Percentiles rank a stretch among this genome's conserved stretches.
Conservation (phyloP, 2,329 filamentous ascomycete genomes). For the Colletotrichum sublineola region DNA sequence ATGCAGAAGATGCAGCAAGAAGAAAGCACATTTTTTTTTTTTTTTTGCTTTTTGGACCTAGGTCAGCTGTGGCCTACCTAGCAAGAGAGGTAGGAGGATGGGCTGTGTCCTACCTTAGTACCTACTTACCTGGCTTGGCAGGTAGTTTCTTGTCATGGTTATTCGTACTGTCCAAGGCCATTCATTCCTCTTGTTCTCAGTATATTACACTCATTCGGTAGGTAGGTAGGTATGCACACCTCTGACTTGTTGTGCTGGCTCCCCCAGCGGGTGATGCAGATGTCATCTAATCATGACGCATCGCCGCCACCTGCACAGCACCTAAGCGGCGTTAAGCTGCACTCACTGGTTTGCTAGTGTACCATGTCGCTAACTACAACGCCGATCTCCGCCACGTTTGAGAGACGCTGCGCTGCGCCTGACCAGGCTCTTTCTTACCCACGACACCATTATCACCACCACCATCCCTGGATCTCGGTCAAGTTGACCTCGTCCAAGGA, state of each 20-base stretch:
- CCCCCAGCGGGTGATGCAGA: constrained; percentile 32
- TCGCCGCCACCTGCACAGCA: constrained; percentile 9
- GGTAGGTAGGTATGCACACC: constrained; percentile 19
- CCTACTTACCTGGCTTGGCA: background rate
- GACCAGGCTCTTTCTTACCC: constrained; percentile 4
- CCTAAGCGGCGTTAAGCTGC: background rate
- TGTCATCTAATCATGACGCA: constrained; percentile 41
- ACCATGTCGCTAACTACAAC: background rate
- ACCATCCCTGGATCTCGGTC: constrained; percentile 18
- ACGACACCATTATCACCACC: constrained; percentile 15
- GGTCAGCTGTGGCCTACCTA: background rate
- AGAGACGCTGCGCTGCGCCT: constrained; percentile 16
- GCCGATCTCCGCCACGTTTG: constrained; percentile 14
- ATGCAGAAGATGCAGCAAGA: background rate
- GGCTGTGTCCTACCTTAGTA: background rate
- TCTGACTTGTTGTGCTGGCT: constrained; percentile 22
- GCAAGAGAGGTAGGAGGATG: too few relatives aligned
- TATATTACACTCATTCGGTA: background rate
- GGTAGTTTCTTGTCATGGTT: background rate
- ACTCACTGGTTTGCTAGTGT: constrained; percentile 5
- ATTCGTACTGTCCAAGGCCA: background rate
- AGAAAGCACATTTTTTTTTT: background rate
- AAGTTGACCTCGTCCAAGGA: background rate
- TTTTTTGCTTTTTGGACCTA: background rate
- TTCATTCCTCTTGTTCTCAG: background rate